Base-by-base conservation (phyloP, 495 filamentous ascomycete genomes). In the Neohortaea acidophila region DNA sequence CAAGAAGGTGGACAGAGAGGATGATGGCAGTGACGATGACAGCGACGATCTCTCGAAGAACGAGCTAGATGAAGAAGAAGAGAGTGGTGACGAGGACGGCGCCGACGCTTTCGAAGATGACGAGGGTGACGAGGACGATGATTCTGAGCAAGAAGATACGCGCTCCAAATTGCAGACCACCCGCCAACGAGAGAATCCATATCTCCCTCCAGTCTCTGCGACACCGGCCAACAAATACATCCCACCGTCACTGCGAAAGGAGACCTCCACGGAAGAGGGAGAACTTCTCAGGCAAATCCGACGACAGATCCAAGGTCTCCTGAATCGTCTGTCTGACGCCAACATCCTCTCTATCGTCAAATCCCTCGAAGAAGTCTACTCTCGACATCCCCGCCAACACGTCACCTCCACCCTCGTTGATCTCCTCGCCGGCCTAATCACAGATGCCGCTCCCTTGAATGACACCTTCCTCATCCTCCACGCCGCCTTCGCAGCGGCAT, bases 281-380 rank as follows among this genome's bases (percentile, higher is more conserved):
- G 84, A 93, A 53, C 64, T 70, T 22, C 65, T 81, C 6, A 64
- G 67, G 4, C 74, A 78, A 15, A 59, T 97, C 28, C 73, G 72
- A 34, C 72, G 84, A 35, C 80, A 87, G 52, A 69, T 79, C 12
- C 84, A 94, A 47, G 89, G 89, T 55, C 66, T 89, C 8, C 65
- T 96, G 43, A 97, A 97, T 62, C 79, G 86, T 51, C 60, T 97
- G 28, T 93, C 91, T 1, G 86, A 94, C 53, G 74, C 84, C 2
- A 94, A 84, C 49, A 54, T 96, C 44, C 55, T 89, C 4, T 72
- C 79, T 11, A 87, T 94, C 34, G 60, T 94, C 5, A 61, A 65
- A 2, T 83, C 91, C 21, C 65, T 92, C 14, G 82, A 89, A 55
- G 70, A 78, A 45, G 62, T 96, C 0, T 97, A 94, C 55, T 68